These are phyloP conservation scores for Pythium oligandrum DNA, from an alignment of 352 stramenopile genomes.

Conservation along the genomic window DNA sequence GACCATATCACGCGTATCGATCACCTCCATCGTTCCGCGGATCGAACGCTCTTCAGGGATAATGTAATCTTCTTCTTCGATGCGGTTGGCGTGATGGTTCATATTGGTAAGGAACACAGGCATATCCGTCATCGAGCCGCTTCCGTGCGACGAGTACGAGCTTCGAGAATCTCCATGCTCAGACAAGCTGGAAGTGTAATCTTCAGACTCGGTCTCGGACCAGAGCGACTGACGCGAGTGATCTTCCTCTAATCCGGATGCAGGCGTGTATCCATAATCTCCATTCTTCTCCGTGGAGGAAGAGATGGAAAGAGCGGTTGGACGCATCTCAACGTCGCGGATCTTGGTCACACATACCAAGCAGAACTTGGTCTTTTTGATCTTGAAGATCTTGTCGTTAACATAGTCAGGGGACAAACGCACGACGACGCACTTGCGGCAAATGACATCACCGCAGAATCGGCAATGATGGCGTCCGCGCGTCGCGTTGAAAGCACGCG, in stretches of 20 bases:
- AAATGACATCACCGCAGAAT: slow-evolving; percentile 73
- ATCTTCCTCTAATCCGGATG: slow-evolving; percentile 13
- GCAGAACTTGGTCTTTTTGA: slow-evolving; percentile 59
- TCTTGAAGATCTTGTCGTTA: slow-evolving; percentile 33
- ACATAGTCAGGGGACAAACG: slow-evolving; percentile 36
- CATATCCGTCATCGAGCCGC: too few relatives aligned
- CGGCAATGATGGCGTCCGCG: slow-evolving; percentile 71
- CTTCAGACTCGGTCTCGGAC: slow-evolving; percentile 50
- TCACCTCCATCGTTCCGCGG: too few relatives aligned
- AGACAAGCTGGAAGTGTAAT: slow-evolving; percentile 28
- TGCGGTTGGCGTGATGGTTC: too few relatives aligned
- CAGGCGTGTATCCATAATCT: too few relatives aligned
- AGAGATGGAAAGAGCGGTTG: background rate
- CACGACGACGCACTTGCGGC: slow-evolving; percentile 56
- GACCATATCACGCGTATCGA: too few relatives aligned
- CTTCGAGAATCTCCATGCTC: slow-evolving; percentile 12
- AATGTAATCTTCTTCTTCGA: too few relatives aligned
- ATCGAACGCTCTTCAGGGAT: too few relatives aligned
- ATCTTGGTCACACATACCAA: slow-evolving; percentile 49
- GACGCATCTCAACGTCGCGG: slow-evolving; percentile 20
- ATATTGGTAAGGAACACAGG: too few relatives aligned
- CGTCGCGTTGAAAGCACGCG: slow-evolving; percentile 49
- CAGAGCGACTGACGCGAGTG: slow-evolving; percentile 21
- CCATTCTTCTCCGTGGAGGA: too few relatives aligned
- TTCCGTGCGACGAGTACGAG: slow-evolving; percentile 20